These are phyloP conservation scores for Polytrichum commune DNA, from an alignment of 225 moss, liverwort and hornwort species.

Conservation along the genomic window DNA sequence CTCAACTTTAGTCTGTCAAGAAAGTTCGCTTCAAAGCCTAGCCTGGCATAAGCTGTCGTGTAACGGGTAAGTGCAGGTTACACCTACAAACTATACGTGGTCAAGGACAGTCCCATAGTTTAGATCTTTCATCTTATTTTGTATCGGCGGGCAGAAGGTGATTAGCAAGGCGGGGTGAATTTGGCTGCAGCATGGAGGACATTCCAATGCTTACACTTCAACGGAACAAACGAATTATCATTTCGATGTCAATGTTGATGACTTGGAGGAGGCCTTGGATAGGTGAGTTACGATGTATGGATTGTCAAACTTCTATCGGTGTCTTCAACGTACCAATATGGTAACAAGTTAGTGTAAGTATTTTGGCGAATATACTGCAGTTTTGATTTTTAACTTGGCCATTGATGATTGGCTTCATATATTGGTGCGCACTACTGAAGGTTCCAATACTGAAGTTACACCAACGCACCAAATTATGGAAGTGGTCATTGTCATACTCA, in stretches of 20 bases:
- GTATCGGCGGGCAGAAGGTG: neutral
- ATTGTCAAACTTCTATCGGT: neutral
- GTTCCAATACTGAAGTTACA: too few relatives aligned
- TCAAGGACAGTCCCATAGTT: neutral
- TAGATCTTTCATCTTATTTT: neutral
- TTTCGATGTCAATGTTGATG: constrained; percentile 66
- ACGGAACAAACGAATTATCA: constrained; percentile 70
- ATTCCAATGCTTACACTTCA: constrained; percentile 67
- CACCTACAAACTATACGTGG: too few relatives aligned
- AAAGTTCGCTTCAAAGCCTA: too few relatives aligned
- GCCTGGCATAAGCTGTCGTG: too few relatives aligned
- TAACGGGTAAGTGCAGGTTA: too few relatives aligned
- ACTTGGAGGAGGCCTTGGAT: constrained; percentile 70
- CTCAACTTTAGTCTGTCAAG: too few relatives aligned
- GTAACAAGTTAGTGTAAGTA: too few relatives aligned
- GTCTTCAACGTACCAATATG: too few relatives aligned
- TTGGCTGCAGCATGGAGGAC: constrained; percentile 70
- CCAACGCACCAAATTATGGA: too few relatives aligned
- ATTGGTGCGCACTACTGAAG: too few relatives aligned
- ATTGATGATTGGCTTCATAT: neutral
- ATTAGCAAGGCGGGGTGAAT: constrained; percentile 6
- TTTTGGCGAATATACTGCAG: too few relatives aligned
- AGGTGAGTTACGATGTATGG: constrained; percentile 32
- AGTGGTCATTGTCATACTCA: too few relatives aligned
- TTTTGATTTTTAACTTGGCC: neutral